A percentile compares a stretch with the other conserved stretches of the same genome.
These are phyloP conservation scores for Hura crepitans DNA, from an alignment of 441 rosid species.

Conservation along the genomic window DNA sequence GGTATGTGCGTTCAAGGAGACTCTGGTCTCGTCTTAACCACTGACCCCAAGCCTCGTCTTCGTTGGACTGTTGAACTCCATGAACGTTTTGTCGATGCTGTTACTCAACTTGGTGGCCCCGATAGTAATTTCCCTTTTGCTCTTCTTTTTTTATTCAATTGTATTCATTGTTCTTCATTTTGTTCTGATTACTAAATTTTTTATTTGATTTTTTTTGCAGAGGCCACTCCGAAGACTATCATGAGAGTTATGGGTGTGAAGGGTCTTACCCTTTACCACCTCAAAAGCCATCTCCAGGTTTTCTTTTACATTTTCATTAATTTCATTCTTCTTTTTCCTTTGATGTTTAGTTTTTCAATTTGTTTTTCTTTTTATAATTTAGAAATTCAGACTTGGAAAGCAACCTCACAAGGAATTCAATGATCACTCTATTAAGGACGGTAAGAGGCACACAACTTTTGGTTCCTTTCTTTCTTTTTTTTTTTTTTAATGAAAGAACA, in stretches of 20 bases:
- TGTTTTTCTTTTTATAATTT: conserved; percentile 21
- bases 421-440: conserved; percentile 94
- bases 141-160: background rate
- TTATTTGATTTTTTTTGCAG: conserved; percentile 32
- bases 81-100: conserved; percentile 99
- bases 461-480: background rate
- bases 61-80: conserved; percentile 99
- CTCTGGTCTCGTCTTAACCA: conserved; percentile 97
- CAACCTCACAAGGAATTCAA: conserved; percentile 97
- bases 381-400: conserved; percentile 99
- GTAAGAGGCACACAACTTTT: conserved; percentile 44
- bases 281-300: conserved; percentile 99
- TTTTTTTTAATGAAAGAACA: conserved; percentile 9
- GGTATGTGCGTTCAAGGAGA: conserved; percentile 94
- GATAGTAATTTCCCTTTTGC: conserved; percentile 49
- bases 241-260: conserved; percentile 99
- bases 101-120: conserved; percentile 96
- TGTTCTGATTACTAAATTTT: too few relatives aligned
- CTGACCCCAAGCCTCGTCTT: conserved; percentile 98
- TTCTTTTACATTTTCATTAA: conserved; percentile 16
- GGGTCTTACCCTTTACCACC: conserved; percentile 99
- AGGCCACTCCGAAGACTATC: conserved; percentile 98
- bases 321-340: conserved; percentile 23
- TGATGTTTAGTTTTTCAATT: conserved; percentile 11
- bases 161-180: too few relatives aligned